Conservation (phyloP, 2,329 filamentous ascomycete species). For the Alternaria gansuensis region DNA sequence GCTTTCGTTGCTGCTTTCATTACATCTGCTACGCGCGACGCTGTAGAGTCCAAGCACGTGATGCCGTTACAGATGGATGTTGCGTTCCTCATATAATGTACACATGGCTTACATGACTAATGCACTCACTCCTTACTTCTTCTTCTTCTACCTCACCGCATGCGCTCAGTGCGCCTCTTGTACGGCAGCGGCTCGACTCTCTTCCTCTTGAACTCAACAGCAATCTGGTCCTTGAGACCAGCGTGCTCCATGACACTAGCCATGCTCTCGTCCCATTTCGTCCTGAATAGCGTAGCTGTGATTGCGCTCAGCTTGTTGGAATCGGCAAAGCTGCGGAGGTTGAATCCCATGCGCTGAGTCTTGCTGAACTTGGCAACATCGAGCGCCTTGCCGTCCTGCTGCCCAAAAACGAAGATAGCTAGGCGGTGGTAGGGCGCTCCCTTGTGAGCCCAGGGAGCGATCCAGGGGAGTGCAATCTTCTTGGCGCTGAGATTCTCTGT, state of each 20-base stretch:
- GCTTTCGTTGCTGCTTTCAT: background rate
- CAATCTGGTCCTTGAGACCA: slow-evolving; percentile 72
- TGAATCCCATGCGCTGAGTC: slow-evolving; percentile 77
- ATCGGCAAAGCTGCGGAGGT: slow-evolving; percentile 76
- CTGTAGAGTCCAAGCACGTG: background rate
- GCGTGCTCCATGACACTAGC: slow-evolving; percentile 85
- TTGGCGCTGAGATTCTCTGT: slow-evolving; percentile 58
- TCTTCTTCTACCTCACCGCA: slow-evolving; percentile 47
- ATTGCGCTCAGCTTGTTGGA: slow-evolving; percentile 75
- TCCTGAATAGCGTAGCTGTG: slow-evolving; percentile 87
- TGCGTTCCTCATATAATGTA: slow-evolving; percentile 15
- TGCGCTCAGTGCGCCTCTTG: slow-evolving; percentile 64
- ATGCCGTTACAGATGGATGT: background rate
- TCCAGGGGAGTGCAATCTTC: slow-evolving; percentile 80
- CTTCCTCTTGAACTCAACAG: slow-evolving; percentile 85
- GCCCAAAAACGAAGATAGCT: slow-evolving; percentile 83
- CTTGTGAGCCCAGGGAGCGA: slow-evolving; percentile 87
- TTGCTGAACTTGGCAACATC: slow-evolving; percentile 71
- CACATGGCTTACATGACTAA: slow-evolving; percentile 21
- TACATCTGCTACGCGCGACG: background rate
- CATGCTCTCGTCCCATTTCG: slow-evolving; percentile 87
- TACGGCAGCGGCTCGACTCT: slow-evolving; percentile 74
- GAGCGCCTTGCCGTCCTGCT: slow-evolving; percentile 64
- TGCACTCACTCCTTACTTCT: slow-evolving; percentile 12
- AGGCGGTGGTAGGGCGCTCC: slow-evolving; percentile 91